Evolutionary conservation across 1,284 basidiomycete species (phyloP), one percentile per base, ranked within the genome.

Genomic region (Trichosporon sp.): DNA sequence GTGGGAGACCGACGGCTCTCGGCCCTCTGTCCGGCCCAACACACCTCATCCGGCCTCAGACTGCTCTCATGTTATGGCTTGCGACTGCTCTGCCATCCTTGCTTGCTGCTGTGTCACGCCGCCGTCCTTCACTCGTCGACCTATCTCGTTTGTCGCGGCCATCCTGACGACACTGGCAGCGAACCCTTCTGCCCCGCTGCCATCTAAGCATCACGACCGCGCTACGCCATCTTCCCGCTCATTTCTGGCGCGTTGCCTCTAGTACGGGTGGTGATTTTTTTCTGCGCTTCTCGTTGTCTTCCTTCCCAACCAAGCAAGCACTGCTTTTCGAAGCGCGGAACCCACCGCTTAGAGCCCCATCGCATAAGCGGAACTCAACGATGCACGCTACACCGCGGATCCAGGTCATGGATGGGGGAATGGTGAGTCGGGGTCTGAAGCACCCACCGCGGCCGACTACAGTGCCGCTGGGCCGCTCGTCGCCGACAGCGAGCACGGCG

Each of bases 331-430:
- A 44, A 44, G 19, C 40, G 40, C 40, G 40, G 40, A 21, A 44
- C 40, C 40, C 40, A 44, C 40, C 40, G 40, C 16, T 21, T 21
- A 44, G 19, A 44, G 40, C 40, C 40, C 23, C 40, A 44, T 44
- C 40, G 40, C 40, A 44, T 44, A 44, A 44, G 49, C 49, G 25
- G 19, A 54, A 29, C 16, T 27, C 49, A 54, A 29, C n/a, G 5
- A 58, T 58, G 57, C 14, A 34, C 25, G 25, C 49, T 29, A 14
- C 49, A 54, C 49, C 9, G 46, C 44, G 23, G 7, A 69, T 82
- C 33, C 77, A 83, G 8, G 64, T 87, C n/a, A 74, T 87, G n/a
- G 86, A 87, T 67, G 86, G 86, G 7, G 86, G 85, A 19, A 79
- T 87, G 79, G 86, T 84, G 70, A 71, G 83, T 49, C 14, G 44